These are phyloP conservation scores for Lentinula detonsa DNA, from an alignment of 768 basidiomycete species.

Conservation along the genomic window DNA sequence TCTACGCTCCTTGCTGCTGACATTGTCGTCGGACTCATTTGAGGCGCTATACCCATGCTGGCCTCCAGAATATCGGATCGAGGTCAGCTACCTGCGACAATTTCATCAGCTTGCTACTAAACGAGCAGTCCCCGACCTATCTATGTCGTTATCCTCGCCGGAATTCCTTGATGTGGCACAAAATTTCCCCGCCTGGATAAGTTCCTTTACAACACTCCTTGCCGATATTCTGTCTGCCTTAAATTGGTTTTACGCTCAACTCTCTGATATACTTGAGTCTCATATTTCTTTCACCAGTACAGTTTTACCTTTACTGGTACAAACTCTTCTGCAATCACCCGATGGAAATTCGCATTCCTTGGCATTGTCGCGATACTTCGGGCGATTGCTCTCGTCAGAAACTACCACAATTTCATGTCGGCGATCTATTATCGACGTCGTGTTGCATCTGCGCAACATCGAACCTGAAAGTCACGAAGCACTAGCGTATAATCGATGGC, in stretches of 20 bases:
- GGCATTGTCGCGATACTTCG: slow-evolving; percentile 52
- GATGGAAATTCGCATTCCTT: slow-evolving; percentile 20
- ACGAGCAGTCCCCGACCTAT: slow-evolving; percentile 28
- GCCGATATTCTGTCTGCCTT: slow-evolving; percentile 47
- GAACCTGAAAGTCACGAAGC: slow-evolving; percentile 26
- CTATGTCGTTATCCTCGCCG: slow-evolving; percentile 27
- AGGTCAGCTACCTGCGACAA: slow-evolving; percentile 43
- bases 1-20: slow-evolving; percentile 51
- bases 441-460: slow-evolving; percentile 78
- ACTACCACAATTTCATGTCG: slow-evolving; percentile 36
- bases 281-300: slow-evolving; percentile 57
- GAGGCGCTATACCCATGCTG: slow-evolving; percentile 20
- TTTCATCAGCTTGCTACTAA: slow-evolving; percentile 31
- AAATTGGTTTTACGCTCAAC: slow-evolving; percentile 64
- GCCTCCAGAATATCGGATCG: slow-evolving; percentile 34
- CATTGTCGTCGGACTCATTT: slow-evolving; percentile 22
- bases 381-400: slow-evolving; percentile 38
- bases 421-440: slow-evolving; percentile 61
- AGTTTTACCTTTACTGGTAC: slow-evolving; percentile 71
- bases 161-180: slow-evolving; percentile 30
- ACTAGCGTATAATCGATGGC: slow-evolving; percentile 71
- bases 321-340: slow-evolving; percentile 45
- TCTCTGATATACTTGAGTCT: slow-evolving; percentile 50
- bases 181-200: slow-evolving; percentile 62
- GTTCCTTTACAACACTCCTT: slow-evolving; percentile 48